Evolutionary conservation across 2,329 filamentous ascomycete genomes (phyloP).

Genomic region (Geosmithia morbida): DNA sequence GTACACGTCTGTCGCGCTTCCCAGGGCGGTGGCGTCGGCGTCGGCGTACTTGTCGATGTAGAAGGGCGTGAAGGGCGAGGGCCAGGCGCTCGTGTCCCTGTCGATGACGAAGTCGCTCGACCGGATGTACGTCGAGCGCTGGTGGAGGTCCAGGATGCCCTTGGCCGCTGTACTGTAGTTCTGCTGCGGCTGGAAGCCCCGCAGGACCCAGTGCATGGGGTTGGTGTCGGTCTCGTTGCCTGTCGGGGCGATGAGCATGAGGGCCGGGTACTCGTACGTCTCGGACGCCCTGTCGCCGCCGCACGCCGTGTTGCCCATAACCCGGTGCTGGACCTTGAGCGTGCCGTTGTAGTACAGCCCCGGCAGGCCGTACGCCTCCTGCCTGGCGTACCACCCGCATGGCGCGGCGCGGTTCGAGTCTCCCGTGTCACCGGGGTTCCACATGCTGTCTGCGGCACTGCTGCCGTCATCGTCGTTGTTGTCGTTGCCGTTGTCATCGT

Average conservation of each 20-base stretch:
- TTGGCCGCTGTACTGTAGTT: neutral
- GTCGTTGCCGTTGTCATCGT: neutral
- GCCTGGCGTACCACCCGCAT: neutral
- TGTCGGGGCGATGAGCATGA: conserved; percentile 5
- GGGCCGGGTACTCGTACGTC: conserved; percentile 5
- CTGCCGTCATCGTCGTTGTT: neutral
- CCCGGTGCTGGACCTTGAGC: conserved; percentile 4
- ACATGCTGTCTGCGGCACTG: neutral
- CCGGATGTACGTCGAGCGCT: conserved; percentile 6
- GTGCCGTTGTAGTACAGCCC: conserved; percentile 8
- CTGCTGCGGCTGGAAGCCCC: conserved; percentile 4
- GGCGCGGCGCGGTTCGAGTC: neutral
- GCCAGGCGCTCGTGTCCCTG: neutral
- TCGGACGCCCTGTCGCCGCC: conserved; percentile 4
- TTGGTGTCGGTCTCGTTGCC: conserved; percentile 6
- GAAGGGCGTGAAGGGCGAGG: neutral
- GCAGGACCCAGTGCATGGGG: conserved; percentile 6
- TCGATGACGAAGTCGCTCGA: conserved; percentile 6
- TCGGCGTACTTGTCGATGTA: conserved; percentile 1
- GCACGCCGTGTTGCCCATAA: conserved; percentile 5
- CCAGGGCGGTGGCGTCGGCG: conserved; percentile 3
- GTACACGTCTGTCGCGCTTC: conserved; percentile 4
- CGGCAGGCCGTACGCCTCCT: conserved; percentile 4
- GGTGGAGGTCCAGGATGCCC: conserved; percentile 3
- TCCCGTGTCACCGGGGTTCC: neutral